Evolutionary conservation across 495 filamentous ascomycete genomes (phyloP).

Genomic region (Podospora didyma): DNA sequence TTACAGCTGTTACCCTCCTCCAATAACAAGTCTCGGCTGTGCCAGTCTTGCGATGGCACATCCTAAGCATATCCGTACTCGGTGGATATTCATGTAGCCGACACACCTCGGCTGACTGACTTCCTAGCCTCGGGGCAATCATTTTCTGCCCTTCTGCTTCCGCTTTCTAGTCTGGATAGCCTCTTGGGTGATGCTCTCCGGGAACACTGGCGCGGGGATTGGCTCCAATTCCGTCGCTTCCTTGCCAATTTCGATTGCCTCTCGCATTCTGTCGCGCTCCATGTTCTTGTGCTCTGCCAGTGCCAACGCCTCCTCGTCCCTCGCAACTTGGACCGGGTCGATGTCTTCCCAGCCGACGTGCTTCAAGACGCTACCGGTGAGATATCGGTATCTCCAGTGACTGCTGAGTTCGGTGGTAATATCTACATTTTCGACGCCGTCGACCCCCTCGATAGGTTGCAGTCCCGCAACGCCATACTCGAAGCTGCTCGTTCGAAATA

Average conservation of each 20-base stretch:
- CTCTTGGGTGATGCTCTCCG: slow-evolving; percentile 5
- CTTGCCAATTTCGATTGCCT: slow-evolving; percentile 10
- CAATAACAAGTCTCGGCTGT: too few relatives aligned
- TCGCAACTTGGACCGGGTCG: slow-evolving; percentile 38
- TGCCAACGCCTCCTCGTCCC: slow-evolving; percentile 33
- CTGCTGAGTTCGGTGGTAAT: slow-evolving; percentile 50
- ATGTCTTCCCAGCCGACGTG: slow-evolving; percentile 56
- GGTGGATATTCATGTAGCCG: too few relatives aligned
- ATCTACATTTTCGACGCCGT: slow-evolving; percentile 55
- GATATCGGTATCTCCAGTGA: slow-evolving; percentile 52
- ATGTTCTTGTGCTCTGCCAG: slow-evolving; percentile 19
- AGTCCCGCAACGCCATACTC: slow-evolving; percentile 56
- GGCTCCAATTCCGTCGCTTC: slow-evolving; percentile 12
- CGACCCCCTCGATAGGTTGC: slow-evolving; percentile 48
- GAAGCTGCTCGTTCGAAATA: slow-evolving; percentile 51
- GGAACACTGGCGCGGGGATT: slow-evolving; percentile 14
- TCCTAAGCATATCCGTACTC: too few relatives aligned
- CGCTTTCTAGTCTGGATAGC: slow-evolving; percentile 25
- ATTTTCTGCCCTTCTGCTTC: slow-evolving; percentile 24
- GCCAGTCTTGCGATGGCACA: too few relatives aligned
- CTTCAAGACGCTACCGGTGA: slow-evolving; percentile 50
- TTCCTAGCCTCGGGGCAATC: background rate
- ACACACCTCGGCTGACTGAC: background rate
- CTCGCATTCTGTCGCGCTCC: slow-evolving; percentile 24
- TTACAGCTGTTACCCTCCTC: too few relatives aligned